These are phyloP conservation scores for Hymenoscyphus albidus DNA, from an alignment of 2,329 filamentous ascomycete genomes.

Conservation along the genomic window DNA sequence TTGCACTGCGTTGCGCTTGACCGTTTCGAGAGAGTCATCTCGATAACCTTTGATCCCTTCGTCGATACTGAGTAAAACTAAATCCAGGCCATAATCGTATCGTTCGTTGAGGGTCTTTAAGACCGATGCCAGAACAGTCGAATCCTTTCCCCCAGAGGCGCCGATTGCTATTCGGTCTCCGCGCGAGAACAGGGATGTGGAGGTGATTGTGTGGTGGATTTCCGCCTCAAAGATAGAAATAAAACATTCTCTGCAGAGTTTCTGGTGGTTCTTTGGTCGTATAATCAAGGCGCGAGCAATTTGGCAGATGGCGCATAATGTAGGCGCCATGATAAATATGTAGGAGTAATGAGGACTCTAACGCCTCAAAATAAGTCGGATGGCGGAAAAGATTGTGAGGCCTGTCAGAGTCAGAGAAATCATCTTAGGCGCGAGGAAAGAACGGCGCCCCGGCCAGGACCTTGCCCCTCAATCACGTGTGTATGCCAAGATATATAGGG, in stretches of 20 bases:
- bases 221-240: conserved; percentile 84
- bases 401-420: not conserved
- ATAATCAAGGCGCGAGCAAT: conserved; percentile 80
- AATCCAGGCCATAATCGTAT: conserved; percentile 78
- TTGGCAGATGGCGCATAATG: conserved; percentile 71
- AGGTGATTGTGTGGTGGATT: conserved; percentile 85
- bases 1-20: conserved; percentile 87
- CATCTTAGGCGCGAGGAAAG: too few relatives aligned
- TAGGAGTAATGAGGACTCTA: not conserved
- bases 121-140: conserved; percentile 90
- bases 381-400: not conserved
- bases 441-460: too few relatives aligned
- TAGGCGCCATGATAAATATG: conserved; percentile 58
- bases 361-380: not conserved
- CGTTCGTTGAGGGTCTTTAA: conserved; percentile 92
- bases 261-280: conserved; percentile 89
- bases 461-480: not conserved
- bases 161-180: conserved; percentile 92
- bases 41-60: conserved; percentile 97
- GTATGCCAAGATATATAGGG: conserved; percentile 23
- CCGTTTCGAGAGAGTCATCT: conserved; percentile 92
- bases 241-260: conserved; percentile 89
- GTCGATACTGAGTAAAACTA: conserved; percentile 87
- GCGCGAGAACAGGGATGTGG: conserved; percentile 72
- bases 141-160: conserved; percentile 95